Percentiles rank a stretch among this genome's conserved stretches.
Conservation (phyloP, 495 filamentous ascomycete species). For the Lophiotrema nucula region DNA sequence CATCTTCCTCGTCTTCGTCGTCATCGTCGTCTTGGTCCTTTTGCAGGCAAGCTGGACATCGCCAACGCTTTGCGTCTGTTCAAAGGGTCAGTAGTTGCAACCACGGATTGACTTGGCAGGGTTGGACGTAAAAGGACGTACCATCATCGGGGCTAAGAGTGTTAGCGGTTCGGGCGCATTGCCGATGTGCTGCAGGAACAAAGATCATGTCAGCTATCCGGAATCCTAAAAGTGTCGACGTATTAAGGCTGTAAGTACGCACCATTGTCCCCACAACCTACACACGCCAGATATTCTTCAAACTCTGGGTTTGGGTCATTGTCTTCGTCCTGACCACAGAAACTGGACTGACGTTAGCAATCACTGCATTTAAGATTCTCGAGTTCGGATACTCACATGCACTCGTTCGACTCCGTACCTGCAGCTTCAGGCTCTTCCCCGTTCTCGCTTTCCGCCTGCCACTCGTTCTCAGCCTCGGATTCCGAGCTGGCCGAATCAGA, state of each 20-base stretch:
- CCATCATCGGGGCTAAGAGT: slow-evolving; percentile 68
- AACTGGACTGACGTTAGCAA: slow-evolving; percentile 49
- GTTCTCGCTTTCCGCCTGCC: slow-evolving; percentile 62
- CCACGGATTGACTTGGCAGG: not conserved
- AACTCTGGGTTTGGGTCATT: slow-evolving; percentile 84
- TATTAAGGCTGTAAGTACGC: slow-evolving; percentile 34
- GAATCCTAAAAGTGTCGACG: slow-evolving; percentile 30
- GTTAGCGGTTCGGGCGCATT: slow-evolving; percentile 82
- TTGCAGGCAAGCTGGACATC: slow-evolving; percentile 72
- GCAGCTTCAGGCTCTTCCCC: slow-evolving; percentile 68
- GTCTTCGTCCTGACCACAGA: slow-evolving; percentile 80
- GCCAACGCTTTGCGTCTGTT: slow-evolving; percentile 66
- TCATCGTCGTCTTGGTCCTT: slow-evolving; percentile 57
- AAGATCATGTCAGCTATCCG: slow-evolving; percentile 39
- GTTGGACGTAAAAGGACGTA: slow-evolving; percentile 44
- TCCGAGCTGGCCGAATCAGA: slow-evolving; percentile 60
- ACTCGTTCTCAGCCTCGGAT: slow-evolving; percentile 69
- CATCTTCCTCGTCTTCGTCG: slow-evolving; percentile 8
- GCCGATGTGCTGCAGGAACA: slow-evolving; percentile 72
- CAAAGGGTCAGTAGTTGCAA: slow-evolving; percentile 14
- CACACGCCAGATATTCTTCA: slow-evolving; percentile 79
- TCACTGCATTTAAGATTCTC: slow-evolving; percentile 1
- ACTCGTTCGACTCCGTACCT: slow-evolving; percentile 57
- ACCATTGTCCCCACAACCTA: slow-evolving; percentile 86
- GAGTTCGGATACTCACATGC: slow-evolving; percentile 60